Base-by-base conservation (phyloP, 192 early-diverging fungal species). In the Podila minutissima region DNA sequence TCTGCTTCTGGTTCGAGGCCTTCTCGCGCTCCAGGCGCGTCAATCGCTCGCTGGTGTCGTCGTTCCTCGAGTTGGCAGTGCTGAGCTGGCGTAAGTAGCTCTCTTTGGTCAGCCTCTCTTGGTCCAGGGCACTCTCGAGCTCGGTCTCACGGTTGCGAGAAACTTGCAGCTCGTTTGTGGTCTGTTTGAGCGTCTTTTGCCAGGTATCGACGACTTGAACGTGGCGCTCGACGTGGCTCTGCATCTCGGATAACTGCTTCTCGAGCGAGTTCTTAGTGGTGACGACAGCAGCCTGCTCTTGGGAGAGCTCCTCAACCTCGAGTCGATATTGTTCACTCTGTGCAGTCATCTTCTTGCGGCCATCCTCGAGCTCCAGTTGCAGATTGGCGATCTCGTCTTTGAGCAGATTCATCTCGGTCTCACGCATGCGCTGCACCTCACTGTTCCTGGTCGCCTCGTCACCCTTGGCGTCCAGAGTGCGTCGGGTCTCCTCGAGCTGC, bases 381-480 rank as follows among this genome's bases (percentile, higher is more conserved):
- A 79, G 61, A 17, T 83, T 83, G 10, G 31, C 59, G 53, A 92
- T 87, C 75, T 91, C 85, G 19, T 74, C 75, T 37, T 87, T 86
- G 33, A 92, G 83, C 49, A 74, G 72, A 2, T 82, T 66, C 67
- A 92, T 66, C 73, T 91, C 91, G 26, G 74, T 79, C 74, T 92
- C 91, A 24, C 89, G 89, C 75, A 89, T 73, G 22, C 87, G 82
- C 15, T 87, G 85, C 32, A 91, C 76, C 73, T 92, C 89, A 0
- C 78, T 77, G 64, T 90, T 85, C 53, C 86, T 86, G 41, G 90
- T 86, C 70, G 88, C 85, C 57, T 89, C 86, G 48, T 91, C 91
- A 58, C 83, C 86, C 76, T 88, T 88, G 63, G 88, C 89, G 66
- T 89, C 89, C n/a, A 90, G 77, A 9, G 85, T 62, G 32, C 68